Conservation (phyloP, 1,284 basidiomycete species). For the Vanrija pseudolonga region DNA sequence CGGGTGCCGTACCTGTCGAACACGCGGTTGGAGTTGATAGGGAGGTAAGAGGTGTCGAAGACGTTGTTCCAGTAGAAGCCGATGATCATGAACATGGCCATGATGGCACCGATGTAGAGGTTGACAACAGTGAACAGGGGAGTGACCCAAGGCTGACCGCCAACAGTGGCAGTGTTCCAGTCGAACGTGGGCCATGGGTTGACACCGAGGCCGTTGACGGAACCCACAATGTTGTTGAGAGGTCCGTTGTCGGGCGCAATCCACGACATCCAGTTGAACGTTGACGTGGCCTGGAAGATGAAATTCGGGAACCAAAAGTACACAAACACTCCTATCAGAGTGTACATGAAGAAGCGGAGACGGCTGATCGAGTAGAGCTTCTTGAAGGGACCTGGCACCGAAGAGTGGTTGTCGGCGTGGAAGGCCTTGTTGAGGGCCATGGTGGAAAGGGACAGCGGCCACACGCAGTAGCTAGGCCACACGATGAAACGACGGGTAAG, state of each 20-base stretch:
- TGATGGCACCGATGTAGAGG: constrained; percentile 22
- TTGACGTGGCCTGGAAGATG: constrained; percentile 51
- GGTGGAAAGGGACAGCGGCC: constrained; percentile 51
- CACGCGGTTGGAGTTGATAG: constrained; percentile 30
- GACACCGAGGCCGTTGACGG: constrained; percentile 38
- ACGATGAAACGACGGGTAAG: constrained; percentile 53
- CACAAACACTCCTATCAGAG: constrained; percentile 39
- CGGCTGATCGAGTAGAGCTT: constrained; percentile 42
- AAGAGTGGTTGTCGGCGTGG: constrained; percentile 41
- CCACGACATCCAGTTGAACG: constrained; percentile 62
- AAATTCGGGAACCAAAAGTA: constrained; percentile 50
- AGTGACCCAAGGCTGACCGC: constrained; percentile 3
- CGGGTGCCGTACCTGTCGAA: constrained; percentile 37
- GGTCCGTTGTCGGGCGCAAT: constrained; percentile 51
- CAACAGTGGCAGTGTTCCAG: constrained; percentile 21
- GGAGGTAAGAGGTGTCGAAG: constrained; percentile 34
- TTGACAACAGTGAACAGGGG: constrained; percentile 31
- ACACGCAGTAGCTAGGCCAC: constrained; percentile 51
- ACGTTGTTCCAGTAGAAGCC: constrained; percentile 22
- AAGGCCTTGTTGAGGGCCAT: constrained; percentile 52
- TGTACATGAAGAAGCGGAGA: constrained; percentile 43
- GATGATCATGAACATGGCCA: constrained; percentile 24
- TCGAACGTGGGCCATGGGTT: constrained; percentile 43
- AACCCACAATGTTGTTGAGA: constrained; percentile 24
- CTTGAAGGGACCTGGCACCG: constrained; percentile 45